Conservation (phyloP, 1,139 yeast species). For the Taphrina populina region DNA sequence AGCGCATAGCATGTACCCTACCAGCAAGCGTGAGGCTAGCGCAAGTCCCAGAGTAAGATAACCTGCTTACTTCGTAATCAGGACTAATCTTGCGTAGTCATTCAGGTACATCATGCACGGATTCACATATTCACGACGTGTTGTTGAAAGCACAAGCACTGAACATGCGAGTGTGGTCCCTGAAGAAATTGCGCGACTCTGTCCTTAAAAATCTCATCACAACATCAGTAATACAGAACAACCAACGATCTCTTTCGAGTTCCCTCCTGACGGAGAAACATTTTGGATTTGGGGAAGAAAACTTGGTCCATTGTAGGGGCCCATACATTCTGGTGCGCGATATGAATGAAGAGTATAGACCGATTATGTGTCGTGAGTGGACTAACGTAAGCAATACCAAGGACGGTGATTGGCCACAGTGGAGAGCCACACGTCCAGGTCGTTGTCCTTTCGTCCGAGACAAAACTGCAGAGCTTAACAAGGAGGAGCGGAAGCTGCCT, state of each 20-base stretch:
- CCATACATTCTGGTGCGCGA: constrained; percentile 80
- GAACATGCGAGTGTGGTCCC: constrained; percentile 80
- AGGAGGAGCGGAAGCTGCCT: constrained; percentile 42
- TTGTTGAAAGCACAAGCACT: constrained; percentile 61
- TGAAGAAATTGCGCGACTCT: constrained; percentile 63
- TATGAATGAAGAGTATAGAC: constrained; percentile 71
- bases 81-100: too few species aligned
- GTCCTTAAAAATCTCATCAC: constrained; percentile 74
- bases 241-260: constrained; percentile 28
- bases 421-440: constrained; percentile 47
- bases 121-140: constrained; percentile 52
- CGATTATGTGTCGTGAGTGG: constrained; percentile 85
- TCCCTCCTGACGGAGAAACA: constrained; percentile 77
- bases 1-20: too few species aligned
- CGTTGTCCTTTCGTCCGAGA: constrained; percentile 70
- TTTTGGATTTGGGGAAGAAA: constrained; percentile 79
- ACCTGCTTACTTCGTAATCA: too few species aligned
- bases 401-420: constrained; percentile 57
- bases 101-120: neutral
- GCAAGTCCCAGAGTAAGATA: too few species aligned
- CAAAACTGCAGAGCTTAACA: constrained; percentile 43
- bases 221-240: constrained; percentile 37
- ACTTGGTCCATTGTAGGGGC: constrained; percentile 75
- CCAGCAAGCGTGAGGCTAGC: too few species aligned
- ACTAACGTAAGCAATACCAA: constrained; percentile 48